Evolutionary conservation across 257 asterid genomes (phyloP), one percentile per base, ranked within the genome.

Genomic region (Mitragyna speciosa): DNA sequence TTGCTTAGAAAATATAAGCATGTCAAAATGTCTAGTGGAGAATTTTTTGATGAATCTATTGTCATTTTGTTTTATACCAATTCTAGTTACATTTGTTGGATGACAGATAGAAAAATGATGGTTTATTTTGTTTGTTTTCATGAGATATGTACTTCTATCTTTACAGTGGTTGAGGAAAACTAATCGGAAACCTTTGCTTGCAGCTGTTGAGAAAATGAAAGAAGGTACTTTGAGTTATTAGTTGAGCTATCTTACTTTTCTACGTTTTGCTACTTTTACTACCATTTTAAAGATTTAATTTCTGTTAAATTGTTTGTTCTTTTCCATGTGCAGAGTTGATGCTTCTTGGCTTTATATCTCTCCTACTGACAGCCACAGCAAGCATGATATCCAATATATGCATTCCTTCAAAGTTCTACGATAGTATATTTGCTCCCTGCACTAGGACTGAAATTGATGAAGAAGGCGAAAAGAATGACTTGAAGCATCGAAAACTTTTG

Each of bases 341-440:
- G 99, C 97, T 96, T 82, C 99, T 96, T 76, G 99, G 99, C 69
- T 96, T 96, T 89, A 92, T 96, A 82, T 96, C 99, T 66, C 97
- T 96, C 70, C 89, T 96, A 49, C 94, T 96, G 24, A 96, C 99
- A 43, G 98, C 97, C 74, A 96, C 94, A 63, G 93, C 98, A 72
- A 91, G 97, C 87, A 85, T 89, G 72, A 96, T 96, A 85, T 90
- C 98, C 61, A 92, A 87, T 80, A 92, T 91, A 70, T 96, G 99
- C 89, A 92, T 96, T 76, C 97, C 98, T 0, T 91, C 97, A 49
- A 92, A 88, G 87, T 91, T 85, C 84, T 96, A 96, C 31, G 87
- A 87, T 63, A 72, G 90, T 87, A 87, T 73, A 59, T 96, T 96
- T 89, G 90, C 97, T 69, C 98, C 99, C 11, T 96, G 99, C 86